Evolutionary conservation across 768 basidiomycete species (phyloP), one percentile per base, ranked within the genome.

Genomic region (Rhodotorula diobovata): DNA sequence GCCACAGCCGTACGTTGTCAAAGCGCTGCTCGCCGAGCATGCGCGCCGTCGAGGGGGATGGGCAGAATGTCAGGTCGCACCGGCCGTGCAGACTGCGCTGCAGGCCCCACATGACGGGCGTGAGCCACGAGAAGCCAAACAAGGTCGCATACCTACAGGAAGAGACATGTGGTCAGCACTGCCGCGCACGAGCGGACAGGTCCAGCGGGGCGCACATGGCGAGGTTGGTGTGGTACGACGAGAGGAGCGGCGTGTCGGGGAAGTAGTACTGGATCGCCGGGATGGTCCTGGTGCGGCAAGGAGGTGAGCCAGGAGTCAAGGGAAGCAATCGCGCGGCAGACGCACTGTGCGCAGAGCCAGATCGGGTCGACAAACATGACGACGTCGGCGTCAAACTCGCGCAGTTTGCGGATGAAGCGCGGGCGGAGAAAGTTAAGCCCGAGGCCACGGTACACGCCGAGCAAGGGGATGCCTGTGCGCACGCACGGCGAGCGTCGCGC

Each of bases 321-420:
- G 30, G 21, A 25, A 21, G 11, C 23, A 23, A 18, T 4, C 7
- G 50, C 32, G 53, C 60, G 30, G 12, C 12, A 30, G 43, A 37
- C 30, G 51, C 65, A 84, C 83, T 1, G 81, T 0, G 58, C 83
- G 28, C 83, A 83, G 9, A 84, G 80, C 83, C 83, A 84, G 53
- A 84, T 83, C 7, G 83, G 83, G 77, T 84, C 83, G 54, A 82
- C 77, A 32, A 84, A 80, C 67, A 83, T 82, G 12, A 83, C 79
- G 2, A 84, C 81, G 64, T 84, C 82, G 1, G 83, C 83, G 63
- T 81, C 78, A 73, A 79, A 75, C 18, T 61, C 70, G 41, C 37
- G 45, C 6, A 75, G 46, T 63, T 76, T 70, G 34, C 67, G 71
- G 64, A 84, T 72, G 71, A 84, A 82, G 57, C 78, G 78, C 11